Base-by-base conservation (phyloP, 495 filamentous ascomycete genomes). In the Aspergillus conjunctus region DNA sequence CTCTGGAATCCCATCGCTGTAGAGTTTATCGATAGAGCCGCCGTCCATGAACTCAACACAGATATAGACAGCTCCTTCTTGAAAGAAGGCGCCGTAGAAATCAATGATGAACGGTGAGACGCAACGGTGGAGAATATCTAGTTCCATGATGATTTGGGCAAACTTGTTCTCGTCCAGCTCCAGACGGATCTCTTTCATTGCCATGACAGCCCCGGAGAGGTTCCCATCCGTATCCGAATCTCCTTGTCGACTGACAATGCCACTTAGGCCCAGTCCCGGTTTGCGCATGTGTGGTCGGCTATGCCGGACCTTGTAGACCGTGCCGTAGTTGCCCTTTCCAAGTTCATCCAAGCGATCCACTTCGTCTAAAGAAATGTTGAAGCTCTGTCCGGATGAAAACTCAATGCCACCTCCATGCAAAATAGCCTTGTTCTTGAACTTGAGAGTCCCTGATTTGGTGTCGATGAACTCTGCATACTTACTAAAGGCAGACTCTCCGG, bases 21-120 rank as follows among this genome's bases (percentile, higher is more conserved):
- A 99, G 17, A 98, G 75, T 67, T 97, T 97, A 77, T 99, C 94
- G 67, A 98, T 91, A 41, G 92, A 97, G n/a, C 94, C 94, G 54
- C 95, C 94, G 75, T 99, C 92, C 94, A 99, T 99, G 70, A 90
- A 97, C 72, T 99, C 94, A 71, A 99, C 95, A 76, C 94, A 99
- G 73, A 99, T 98, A 71, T 98, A 99, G 6, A 99, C 94, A 1
- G 94, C 93, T 20, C 94, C 94, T 78, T 99, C 94, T 73, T 99
- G 94, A 79, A 96, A 99, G 74, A 99, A 99, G 3, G 94, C 94
- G 8, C 94, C 94, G 72, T 96, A 99, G 69, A 99, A 99, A 69
- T 98, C 93, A 69, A 99, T 91, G 61, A 99, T 97, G 71, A 91
- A 96, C 0, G 94, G 95, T 5, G 92, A 97, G 17, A 92, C 78